Evolutionary conservation across 2,329 filamentous ascomycete genomes (phyloP).

Genomic region (Acephala macrosclerotiorum): DNA sequence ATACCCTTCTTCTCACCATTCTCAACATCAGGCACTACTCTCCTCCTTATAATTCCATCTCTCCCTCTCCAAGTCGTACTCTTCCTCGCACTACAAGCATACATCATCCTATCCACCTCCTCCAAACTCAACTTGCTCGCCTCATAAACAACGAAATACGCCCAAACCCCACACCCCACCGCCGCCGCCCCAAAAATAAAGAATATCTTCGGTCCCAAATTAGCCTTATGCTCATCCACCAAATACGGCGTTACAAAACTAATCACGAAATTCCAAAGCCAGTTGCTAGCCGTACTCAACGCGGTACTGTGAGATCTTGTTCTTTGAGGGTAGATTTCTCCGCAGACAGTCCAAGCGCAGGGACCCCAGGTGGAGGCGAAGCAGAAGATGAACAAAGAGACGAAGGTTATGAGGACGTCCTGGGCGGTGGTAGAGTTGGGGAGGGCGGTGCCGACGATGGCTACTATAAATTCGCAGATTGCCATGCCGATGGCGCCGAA

Average conservation of each 20-base stretch:
- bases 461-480: constrained; percentile 85
- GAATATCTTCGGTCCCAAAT: constrained; percentile 40
- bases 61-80: constrained; percentile 13
- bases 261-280: constrained; percentile 82
- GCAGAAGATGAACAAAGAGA: constrained; percentile 87
- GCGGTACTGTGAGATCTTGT: constrained; percentile 80
- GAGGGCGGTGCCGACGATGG: constrained; percentile 59
- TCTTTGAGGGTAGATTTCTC: constrained; percentile 86
- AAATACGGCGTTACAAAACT: constrained; percentile 77
- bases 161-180: constrained; percentile 56
- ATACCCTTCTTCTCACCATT: neutral
- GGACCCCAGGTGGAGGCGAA: constrained; percentile 83
- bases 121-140: constrained; percentile 77
- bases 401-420: constrained; percentile 51
- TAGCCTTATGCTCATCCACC: constrained; percentile 58
- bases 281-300: constrained; percentile 86
- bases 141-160: constrained; percentile 65
- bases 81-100: constrained; percentile 9
- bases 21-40: neutral
- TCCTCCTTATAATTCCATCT: neutral
- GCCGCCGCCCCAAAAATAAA: constrained; percentile 68
- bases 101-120: constrained; percentile 68
- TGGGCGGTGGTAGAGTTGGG: constrained; percentile 63
- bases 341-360: constrained; percentile 79
- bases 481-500: constrained; percentile 82